These are phyloP conservation scores for Curvularia sp. DNA, from an alignment of 2,329 filamentous ascomycete genomes.

Conservation along the genomic window DNA sequence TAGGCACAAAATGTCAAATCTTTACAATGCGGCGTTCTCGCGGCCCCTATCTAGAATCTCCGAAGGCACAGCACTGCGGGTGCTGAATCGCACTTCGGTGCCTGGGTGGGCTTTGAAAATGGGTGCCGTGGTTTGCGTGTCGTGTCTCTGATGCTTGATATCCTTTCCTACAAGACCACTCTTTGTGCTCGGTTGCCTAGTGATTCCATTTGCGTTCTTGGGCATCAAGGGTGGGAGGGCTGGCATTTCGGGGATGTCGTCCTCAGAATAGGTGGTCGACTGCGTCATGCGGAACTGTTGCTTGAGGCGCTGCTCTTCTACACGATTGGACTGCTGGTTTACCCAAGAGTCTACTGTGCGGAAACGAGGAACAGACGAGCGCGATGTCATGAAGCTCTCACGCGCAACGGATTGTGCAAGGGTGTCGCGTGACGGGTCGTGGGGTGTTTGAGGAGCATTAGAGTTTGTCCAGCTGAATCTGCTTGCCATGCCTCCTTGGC, in stretches of 20 bases:
- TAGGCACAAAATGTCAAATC: not conserved
- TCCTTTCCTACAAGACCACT: conserved; percentile 41
- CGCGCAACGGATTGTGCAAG: conserved; percentile 33
- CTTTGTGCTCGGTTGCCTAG: conserved; percentile 14
- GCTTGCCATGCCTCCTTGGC: conserved; percentile 35
- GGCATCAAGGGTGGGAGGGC: conserved; percentile 28
- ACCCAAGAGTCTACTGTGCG: conserved; percentile 53
- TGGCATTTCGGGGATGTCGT: conserved; percentile 27
- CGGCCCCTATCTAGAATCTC: conserved; percentile 48
- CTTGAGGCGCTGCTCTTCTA: conserved; percentile 47
- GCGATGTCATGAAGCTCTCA: conserved; percentile 48
- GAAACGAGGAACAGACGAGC: conserved; percentile 49
- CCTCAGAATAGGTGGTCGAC: conserved; percentile 35
- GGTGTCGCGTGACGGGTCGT: conserved; percentile 41
- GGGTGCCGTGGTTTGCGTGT: conserved; percentile 50
- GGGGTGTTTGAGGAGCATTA: conserved; percentile 49
- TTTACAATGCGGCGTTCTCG: conserved; percentile 30
- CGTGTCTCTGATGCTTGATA: conserved; percentile 45
- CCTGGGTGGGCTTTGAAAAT: conserved; percentile 52
- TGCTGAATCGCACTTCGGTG: conserved; percentile 50
- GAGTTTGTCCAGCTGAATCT: conserved; percentile 53
- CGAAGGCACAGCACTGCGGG: conserved; percentile 47
- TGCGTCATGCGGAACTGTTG: conserved; percentile 45
- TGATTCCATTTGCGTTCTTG: conserved; percentile 30
- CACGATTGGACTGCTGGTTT: conserved; percentile 48